A percentile compares a stretch with the other conserved stretches of the same genome.
Conservation (phyloP, 2,329 filamentous ascomycete species). For the Dothideomycetes sp. region DNA sequence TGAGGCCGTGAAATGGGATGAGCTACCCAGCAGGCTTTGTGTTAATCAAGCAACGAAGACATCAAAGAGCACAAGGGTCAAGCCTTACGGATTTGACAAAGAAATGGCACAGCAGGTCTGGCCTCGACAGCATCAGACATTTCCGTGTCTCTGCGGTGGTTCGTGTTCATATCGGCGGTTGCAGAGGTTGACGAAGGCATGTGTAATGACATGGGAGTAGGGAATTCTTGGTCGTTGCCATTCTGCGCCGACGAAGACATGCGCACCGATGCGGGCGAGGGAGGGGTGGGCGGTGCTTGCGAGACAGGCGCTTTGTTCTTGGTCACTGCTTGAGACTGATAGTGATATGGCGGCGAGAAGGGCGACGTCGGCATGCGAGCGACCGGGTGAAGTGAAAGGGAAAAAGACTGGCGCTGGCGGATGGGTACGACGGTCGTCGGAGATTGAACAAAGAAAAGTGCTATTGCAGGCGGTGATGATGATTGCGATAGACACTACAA, state of each 20-base stretch:
- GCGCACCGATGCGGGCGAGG: constrained; percentile 33
- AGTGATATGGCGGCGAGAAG: constrained; percentile 34
- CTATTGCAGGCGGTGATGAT: neutral
- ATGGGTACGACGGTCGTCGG: neutral
- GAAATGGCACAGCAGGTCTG: constrained; percentile 26
- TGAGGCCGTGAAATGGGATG: constrained; percentile 43
- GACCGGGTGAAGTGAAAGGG: too few relatives aligned
- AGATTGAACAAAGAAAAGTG: too few relatives aligned
- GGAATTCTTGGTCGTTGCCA: constrained; percentile 26
- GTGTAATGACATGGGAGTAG: constrained; percentile 33
- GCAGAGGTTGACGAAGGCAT: constrained; percentile 1
- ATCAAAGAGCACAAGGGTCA: constrained; percentile 6
- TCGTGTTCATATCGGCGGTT: neutral
- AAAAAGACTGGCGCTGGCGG: neutral
- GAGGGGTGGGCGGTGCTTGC: constrained; percentile 35
- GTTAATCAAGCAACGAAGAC: constrained; percentile 21
- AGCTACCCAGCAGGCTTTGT: constrained; percentile 23
- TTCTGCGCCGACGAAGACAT: constrained; percentile 33
- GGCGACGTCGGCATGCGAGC: constrained; percentile 26
- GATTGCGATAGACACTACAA: too few relatives aligned
- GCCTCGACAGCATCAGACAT: constrained; percentile 21
- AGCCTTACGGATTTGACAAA: constrained; percentile 28
- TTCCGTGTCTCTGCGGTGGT: constrained; percentile 19
- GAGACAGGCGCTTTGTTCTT: constrained; percentile 18
- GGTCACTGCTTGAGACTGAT: constrained; percentile 33